phyloP scores from a whole-genome alignment of 164 flowering plant species.

The Cinnamomum chago region DNA sequence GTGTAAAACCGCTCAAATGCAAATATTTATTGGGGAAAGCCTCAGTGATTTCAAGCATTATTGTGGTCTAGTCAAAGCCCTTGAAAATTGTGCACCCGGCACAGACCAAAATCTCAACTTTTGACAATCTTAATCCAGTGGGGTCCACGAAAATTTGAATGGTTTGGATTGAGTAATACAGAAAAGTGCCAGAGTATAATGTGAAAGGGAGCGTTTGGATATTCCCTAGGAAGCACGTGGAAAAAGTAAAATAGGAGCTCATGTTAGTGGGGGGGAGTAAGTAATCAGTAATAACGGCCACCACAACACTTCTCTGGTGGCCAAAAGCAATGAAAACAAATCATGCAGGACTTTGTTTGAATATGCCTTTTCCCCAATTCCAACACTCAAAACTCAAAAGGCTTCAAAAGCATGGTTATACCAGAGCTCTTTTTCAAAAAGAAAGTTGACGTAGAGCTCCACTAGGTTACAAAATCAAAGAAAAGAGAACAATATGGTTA shows the following conservation, averaged over 20 bases:
- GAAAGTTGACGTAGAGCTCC: background rate
- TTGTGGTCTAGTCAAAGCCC: no score
- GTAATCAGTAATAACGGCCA: background rate
- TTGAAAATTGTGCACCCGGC: no score
- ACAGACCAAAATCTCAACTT: no score
- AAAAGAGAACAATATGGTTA: no score
- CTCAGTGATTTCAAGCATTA: no score
- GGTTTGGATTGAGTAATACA: no score
- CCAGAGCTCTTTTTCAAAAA: background rate
- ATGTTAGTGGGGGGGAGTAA: background rate
- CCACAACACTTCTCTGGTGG: background rate
- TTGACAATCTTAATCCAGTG: no score
- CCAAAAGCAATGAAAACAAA: background rate
- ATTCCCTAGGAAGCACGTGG: background rate
- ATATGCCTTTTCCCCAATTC: background rate
- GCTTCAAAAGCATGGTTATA: background rate
- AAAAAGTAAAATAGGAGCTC: background rate
- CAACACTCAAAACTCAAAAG: background rate
- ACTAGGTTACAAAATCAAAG: background rate
- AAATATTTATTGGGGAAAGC: no score
- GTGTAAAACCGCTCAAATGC: no score
- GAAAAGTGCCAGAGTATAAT: no score
- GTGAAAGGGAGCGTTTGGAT: no score
- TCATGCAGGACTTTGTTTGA: background rate
- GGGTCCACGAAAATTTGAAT: no score